Evolutionary conservation across 2,329 filamentous ascomycete genomes (phyloP), one percentile per base, ranked within the genome.

Genomic region (Shiraia bambusicola): DNA sequence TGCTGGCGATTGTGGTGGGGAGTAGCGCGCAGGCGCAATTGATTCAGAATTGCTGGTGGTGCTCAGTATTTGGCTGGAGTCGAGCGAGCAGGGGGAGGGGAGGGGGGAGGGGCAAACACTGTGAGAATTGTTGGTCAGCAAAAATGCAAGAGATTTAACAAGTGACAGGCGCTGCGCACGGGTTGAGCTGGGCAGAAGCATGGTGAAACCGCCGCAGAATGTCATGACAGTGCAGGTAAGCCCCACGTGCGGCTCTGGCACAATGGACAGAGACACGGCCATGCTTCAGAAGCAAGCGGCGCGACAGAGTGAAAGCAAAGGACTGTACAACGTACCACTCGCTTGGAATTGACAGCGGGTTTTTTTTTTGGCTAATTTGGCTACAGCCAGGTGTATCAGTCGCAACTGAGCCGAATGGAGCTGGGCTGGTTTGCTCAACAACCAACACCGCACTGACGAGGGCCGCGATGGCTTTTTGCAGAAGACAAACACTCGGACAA

Each of bases 121-220:
- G 46, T 13, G 33, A 40, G 37, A 34, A 40, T 43, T 49, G 48
- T 49, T 46, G 47, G 58, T 59, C 46, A 60, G 56, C 45, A 47
- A 26, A 50, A 28, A 43, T 36, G 44, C 40, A 34, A 26, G 29
- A 43, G 42, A 34, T 36, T 9, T 16, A 32, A 11, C 29, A 30
- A 27, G 25, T 12, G 27, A 5, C 27, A 28, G 27, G 12, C 13
- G 12, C 12, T n/a, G 11, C 11, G 25, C 8, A 5, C 11, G 15
- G 13, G 32, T 12, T 12, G 16, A 31, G 16, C 30, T 33, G 32
- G 32, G 32, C 42, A 42, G 37, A 45, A 28, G 31, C 34, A 50
- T 57, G 57, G 57, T 60, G 57, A 60, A 60, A 60, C 57, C 45
- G 58, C 57, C 45, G 47, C 34, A 37, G 48, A 50, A 50, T 51